Evolutionary conservation across 768 basidiomycete genomes (phyloP), one percentile per base, ranked within the genome.

Genomic region (Leccinum broughii): DNA sequence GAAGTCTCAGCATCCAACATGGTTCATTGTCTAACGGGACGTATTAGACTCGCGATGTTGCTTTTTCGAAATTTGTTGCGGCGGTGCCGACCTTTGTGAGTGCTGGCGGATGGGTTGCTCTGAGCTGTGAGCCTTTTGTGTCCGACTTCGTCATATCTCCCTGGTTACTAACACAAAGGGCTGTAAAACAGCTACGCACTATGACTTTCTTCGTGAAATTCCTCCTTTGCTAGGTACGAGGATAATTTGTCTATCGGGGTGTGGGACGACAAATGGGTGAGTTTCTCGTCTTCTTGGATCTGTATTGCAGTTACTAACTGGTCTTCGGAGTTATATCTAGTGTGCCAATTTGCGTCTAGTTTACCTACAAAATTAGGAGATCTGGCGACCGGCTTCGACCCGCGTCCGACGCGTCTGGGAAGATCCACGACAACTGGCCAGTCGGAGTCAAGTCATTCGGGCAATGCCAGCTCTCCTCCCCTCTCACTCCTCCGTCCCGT

Each of bases 241-340:
- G 54, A 66, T 46, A 39, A 28, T 26, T 20, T 65, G 28, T 65
- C 64, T 9, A 64, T 65, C 17, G 59, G 63, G 1, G 28, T 63
- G 6, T 65, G 64, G 64, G 64, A 65, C 30, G 54, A 64, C 4
- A 65, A 65, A 15, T 65, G 64, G 64, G 64, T 65, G 17, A 34
- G 57, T 56, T 22, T 20, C 20, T 17, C 9, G 24, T 14, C 30
- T 11, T 4, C 6, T 22, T 9, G 9, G 5, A 17, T 28, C 26
- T 15, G 13, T 13, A 15, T 11, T 32, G 15, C 26, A 4, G 24
- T 4, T 24, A 46, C 22, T 58, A 20, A 64, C 35, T 13, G 24
- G 49, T 14, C 30, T 28, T 53, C 17, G 17, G 20, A 65, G 64
- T 20, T 65, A n/a, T 64, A 65, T 61, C 59, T 65, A 4, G 34